These are phyloP conservation scores for Plasmodium ovale DNA, from an alignment of 169 alveolate species.

Conservation along the genomic window DNA sequence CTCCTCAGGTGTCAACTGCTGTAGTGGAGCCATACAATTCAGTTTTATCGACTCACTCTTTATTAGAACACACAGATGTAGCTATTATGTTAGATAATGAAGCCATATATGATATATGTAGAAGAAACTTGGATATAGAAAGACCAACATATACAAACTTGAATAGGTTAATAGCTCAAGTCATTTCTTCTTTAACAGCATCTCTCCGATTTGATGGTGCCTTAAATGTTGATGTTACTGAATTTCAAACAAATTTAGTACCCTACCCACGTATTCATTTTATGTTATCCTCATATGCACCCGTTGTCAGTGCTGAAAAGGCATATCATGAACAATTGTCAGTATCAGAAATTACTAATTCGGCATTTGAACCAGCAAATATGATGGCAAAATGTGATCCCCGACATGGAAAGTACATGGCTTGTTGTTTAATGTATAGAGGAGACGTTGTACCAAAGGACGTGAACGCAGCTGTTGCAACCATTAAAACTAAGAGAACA, in stretches of 20 bases:
- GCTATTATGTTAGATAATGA: slow-evolving; percentile 99
- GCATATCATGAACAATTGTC: slow-evolving; percentile 99
- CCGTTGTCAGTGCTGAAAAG: slow-evolving; percentile 98
- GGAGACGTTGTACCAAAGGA: slow-evolving; percentile 99
- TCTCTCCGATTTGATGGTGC: slow-evolving; percentile 98
- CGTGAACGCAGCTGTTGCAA: slow-evolving; percentile 98
- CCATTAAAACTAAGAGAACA: slow-evolving; percentile 97
- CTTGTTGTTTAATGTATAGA: slow-evolving; percentile 95
- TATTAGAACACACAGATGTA: slow-evolving; percentile 99
- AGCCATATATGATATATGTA: slow-evolving; percentile 98
- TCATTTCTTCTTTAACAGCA: slow-evolving; percentile 80
- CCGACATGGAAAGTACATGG: slow-evolving; percentile 98
- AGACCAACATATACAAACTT: slow-evolving; percentile 98
- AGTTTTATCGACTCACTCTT: slow-evolving; percentile 97
- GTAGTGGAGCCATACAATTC: slow-evolving; percentile 99
- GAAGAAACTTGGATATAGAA: slow-evolving; percentile 97
- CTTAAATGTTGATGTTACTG: slow-evolving; percentile 97
- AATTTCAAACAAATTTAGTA: slow-evolving; percentile 98
- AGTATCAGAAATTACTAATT: slow-evolving; percentile 98
- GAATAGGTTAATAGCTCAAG: slow-evolving; percentile 98
- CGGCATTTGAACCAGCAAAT: slow-evolving; percentile 99
- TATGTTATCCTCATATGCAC: slow-evolving; percentile 98
- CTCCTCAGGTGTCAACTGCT: slow-evolving; percentile 97
- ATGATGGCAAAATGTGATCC: slow-evolving; percentile 99
- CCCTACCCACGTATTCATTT: slow-evolving; percentile 99